phyloP scores from a whole-genome alignment of 208 protist genomes.

The Trypanosoma boissoni region DNA sequence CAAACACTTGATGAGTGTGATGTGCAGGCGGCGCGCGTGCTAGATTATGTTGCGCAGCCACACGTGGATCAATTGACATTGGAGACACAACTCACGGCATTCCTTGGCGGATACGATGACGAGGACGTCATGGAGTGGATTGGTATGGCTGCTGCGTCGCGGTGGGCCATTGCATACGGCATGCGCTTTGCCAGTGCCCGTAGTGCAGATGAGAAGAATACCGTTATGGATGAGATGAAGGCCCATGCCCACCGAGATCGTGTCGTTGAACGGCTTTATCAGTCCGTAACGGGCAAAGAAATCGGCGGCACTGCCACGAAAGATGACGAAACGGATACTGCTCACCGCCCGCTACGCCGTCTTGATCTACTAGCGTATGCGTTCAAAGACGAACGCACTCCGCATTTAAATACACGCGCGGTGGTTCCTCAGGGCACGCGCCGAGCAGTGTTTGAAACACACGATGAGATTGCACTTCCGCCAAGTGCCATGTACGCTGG shows the following conservation, averaged over 20 bases:
- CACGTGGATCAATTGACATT: slow-evolving; percentile 64
- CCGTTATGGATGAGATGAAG: slow-evolving; percentile 76
- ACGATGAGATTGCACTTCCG: slow-evolving; percentile 82
- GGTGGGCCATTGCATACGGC: slow-evolving; percentile 85
- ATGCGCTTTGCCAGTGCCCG: slow-evolving; percentile 53
- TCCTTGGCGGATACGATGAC: slow-evolving; percentile 81
- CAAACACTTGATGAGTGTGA: slow-evolving; percentile 57
- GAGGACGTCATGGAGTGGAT: slow-evolving; percentile 83
- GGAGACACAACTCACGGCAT: slow-evolving; percentile 86
- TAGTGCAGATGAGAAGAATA: slow-evolving; percentile 62
- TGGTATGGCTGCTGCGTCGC: slow-evolving; percentile 50
- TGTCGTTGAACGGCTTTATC: slow-evolving; percentile 71
- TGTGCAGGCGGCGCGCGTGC: slow-evolving; percentile 52
- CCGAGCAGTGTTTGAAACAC: slow-evolving; percentile 72
- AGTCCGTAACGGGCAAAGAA: slow-evolving; percentile 80
- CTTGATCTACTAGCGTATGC: slow-evolving; percentile 73
- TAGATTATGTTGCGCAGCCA: slow-evolving; percentile 59
- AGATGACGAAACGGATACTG: slow-evolving; percentile 14
- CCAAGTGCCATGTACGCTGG: slow-evolving; percentile 33
- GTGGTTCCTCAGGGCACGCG: slow-evolving; percentile 71
- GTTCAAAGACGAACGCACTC: slow-evolving; percentile 81
- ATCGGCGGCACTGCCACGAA: slow-evolving; percentile 24
- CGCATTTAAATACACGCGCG: slow-evolving; percentile 62
- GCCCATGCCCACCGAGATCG: slow-evolving; percentile 57
- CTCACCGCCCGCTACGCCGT: slow-evolving; percentile 45